Evolutionary conservation across 179 eudicot species (phyloP).

Genomic region (Silene noctiflora): DNA sequence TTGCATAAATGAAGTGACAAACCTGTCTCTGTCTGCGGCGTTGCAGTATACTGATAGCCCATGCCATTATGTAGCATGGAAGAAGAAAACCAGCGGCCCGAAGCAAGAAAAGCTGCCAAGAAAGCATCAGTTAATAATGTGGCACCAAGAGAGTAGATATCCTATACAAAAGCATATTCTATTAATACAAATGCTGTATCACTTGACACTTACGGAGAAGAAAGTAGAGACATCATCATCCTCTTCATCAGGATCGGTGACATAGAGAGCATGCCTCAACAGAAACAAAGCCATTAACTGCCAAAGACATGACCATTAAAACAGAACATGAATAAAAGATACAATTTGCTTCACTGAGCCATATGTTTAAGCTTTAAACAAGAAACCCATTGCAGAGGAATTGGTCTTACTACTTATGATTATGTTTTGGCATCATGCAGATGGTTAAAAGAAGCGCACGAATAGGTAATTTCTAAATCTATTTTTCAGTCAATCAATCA

Average conservation of each 20-base stretch:
- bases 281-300: slow-evolving; percentile 82
- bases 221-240: slow-evolving; percentile 76
- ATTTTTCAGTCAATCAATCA: too few species aligned
- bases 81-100: slow-evolving; percentile 77
- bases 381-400: not conserved
- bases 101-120: slow-evolving; percentile 68
- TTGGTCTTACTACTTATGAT: not conserved
- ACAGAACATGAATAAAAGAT: slow-evolving; percentile 9
- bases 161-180: not conserved
- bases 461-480: too few species aligned
- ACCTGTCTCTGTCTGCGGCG: slow-evolving; percentile 79
- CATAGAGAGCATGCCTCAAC: slow-evolving; percentile 70
- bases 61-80: slow-evolving; percentile 69
- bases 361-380: slow-evolving; percentile 3
- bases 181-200: not conserved
- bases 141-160: not conserved
- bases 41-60: slow-evolving; percentile 75
- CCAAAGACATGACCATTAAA: slow-evolving; percentile 21
- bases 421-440: too few species aligned
- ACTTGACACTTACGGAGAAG: slow-evolving; percentile 56
- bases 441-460: too few species aligned
- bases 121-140: slow-evolving; percentile 14
- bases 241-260: slow-evolving; percentile 57
- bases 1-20: slow-evolving; percentile 17
- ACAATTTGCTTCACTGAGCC: slow-evolving; percentile 2